phyloP scores from a whole-genome alignment of 129 eudicot species.

The Flaveria brownii region DNA sequence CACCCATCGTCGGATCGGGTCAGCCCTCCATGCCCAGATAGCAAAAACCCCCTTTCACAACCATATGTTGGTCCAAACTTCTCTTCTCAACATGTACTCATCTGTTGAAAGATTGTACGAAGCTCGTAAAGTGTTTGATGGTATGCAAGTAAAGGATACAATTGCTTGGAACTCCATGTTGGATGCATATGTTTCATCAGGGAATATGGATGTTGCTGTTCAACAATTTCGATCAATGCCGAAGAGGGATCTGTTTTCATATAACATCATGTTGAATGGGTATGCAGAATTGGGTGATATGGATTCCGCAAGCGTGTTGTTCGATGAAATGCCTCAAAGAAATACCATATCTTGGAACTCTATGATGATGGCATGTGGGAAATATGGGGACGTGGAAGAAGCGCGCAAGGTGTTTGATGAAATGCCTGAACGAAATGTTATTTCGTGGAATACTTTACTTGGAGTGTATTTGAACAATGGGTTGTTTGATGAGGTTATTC shows the following conservation, averaged over 20 bases:
- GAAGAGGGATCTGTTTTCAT: conserved; percentile 35
- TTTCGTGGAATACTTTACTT: conserved; percentile 56
- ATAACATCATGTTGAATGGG: conserved; percentile 45
- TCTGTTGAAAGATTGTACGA: conserved; percentile 14
- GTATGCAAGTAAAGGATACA: conserved; percentile 37
- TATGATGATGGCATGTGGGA: conserved; percentile 44
- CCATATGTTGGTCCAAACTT: conserved; percentile 46
- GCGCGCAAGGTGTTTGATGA: conserved; percentile 45
- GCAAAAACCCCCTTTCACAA: conserved; percentile 31
- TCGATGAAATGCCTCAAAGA: conserved; percentile 37
- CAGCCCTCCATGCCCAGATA: conserved; percentile 49
- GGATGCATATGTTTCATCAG: conserved; percentile 41
- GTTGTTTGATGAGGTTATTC: conserved; percentile 28
- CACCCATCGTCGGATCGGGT: conserved; percentile 33
- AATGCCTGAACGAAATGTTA: conserved; percentile 41
- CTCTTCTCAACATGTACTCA: conserved; percentile 50
- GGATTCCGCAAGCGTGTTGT: conserved; percentile 32
- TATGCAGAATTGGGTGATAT: conserved; percentile 37
- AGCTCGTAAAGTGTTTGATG: conserved; percentile 41
- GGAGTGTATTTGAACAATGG: conserved; percentile 37
- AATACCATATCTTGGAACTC: conserved; percentile 45
- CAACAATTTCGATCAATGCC: conserved; percentile 40
- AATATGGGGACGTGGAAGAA: conserved; percentile 40
- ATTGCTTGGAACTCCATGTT: conserved; percentile 58
- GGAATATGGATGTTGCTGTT: conserved; percentile 35